Percentiles rank a stretch among this genome's conserved stretches.
These are phyloP conservation scores for Ceratocystis destructans DNA, from an alignment of 2,329 filamentous ascomycete species.

Conservation along the genomic window DNA sequence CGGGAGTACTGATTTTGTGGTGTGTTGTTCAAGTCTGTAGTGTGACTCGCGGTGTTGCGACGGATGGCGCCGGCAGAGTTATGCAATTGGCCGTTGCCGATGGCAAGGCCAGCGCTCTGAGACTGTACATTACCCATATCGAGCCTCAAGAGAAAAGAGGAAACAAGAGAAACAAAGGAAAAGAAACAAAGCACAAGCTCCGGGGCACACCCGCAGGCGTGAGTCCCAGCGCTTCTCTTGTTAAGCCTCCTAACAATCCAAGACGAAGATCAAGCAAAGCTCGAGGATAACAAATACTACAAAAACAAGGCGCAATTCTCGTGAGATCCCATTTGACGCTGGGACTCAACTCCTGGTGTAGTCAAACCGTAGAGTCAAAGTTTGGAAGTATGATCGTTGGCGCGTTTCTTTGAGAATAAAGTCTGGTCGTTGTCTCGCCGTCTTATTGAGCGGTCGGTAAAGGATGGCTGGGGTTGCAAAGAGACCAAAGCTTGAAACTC, in stretches of 20 bases:
- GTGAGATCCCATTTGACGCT: slow-evolving; percentile 1
- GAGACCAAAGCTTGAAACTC: slow-evolving; percentile 2
- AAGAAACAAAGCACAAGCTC: slow-evolving; percentile 5
- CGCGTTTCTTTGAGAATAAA: background rate
- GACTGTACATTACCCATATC: background rate
- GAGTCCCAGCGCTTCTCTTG: background rate
- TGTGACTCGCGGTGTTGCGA: background rate
- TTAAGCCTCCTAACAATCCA: background rate
- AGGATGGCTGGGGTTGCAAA: background rate
- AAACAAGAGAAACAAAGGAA: background rate
- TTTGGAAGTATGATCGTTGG: background rate
- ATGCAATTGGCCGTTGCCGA: background rate
- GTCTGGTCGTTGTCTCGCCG: background rate
- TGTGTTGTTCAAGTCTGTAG: background rate
- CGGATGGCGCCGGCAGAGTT: background rate
- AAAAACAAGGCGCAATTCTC: background rate
- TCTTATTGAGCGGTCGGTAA: background rate
- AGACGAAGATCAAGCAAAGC: background rate
- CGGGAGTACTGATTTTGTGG: background rate
- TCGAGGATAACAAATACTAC: background rate
- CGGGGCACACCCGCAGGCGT: slow-evolving; percentile 1
- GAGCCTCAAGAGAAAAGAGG: background rate
- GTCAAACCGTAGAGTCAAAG: background rate
- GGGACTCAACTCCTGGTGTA: background rate
- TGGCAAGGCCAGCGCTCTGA: background rate